These are phyloP conservation scores for Prunus persica DNA, from an alignment of 306 rosid genomes.

Conservation along the genomic window DNA sequence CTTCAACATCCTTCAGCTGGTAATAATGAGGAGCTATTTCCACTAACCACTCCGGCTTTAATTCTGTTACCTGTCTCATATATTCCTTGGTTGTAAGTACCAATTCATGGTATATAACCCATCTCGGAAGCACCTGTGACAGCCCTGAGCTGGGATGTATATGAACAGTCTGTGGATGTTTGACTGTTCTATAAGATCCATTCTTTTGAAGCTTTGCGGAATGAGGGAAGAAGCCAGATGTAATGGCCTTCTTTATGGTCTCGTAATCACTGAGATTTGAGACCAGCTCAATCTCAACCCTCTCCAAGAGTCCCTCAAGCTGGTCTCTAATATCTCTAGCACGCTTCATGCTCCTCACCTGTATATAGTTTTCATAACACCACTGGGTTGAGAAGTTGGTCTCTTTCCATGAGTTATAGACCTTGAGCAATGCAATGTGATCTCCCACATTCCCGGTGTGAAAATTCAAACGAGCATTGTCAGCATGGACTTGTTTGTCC, in stretches of 20 bases:
- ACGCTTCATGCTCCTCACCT: conserved; percentile 98
- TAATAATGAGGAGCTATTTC: conserved; percentile 97
- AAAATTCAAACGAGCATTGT: conserved; percentile 88
- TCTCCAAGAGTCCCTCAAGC: conserved; percentile 85
- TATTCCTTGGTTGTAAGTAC: conserved; percentile 94
- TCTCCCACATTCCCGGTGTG: conserved; percentile 92
- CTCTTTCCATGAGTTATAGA: conserved; percentile 93
- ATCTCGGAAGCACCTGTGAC: conserved; percentile 86
- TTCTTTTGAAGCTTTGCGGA: conserved; percentile 75
- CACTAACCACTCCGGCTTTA: conserved; percentile 90
- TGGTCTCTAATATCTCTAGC: conserved; percentile 95
- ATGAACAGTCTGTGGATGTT: conserved; percentile 83
- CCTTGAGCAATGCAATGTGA: conserved; percentile 87
- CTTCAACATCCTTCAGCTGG: conserved; percentile 95
- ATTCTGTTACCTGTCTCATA: conserved; percentile 89
- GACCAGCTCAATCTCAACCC: conserved; percentile 83
- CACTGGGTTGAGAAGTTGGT: conserved; percentile 94
- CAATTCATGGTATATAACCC: conserved; percentile 90
- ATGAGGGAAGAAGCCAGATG: conserved; percentile 92
- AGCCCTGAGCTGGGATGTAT: conserved; percentile 96
- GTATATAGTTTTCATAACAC: conserved; percentile 93
- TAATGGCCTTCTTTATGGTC: conserved; percentile 77
- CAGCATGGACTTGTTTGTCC: conserved; percentile 98
- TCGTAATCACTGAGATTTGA: conserved; percentile 63
- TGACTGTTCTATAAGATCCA: conserved; percentile 78